Evolutionary conservation across 73 alveolate genomes (phyloP).

Genomic region (Paramecium sonneborni): DNA sequence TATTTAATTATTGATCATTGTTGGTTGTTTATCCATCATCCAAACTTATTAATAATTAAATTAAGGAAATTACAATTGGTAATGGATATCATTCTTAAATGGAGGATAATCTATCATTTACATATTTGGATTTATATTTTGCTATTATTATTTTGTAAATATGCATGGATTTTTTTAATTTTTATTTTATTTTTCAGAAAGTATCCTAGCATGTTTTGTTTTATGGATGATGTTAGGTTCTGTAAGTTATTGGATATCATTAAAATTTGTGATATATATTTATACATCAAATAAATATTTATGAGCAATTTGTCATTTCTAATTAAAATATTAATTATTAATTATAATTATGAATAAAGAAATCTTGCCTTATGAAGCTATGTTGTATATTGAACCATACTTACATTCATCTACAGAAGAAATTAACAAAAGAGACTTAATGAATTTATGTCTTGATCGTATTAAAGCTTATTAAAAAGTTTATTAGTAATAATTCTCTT

Average conservation of each 20-base stretch:
- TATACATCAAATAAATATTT: not conserved
- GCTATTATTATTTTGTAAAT: not conserved
- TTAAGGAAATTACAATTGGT: slow-evolving; percentile 61
- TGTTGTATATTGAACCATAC: not conserved
- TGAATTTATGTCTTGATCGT: not conserved
- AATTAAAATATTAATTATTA: too few relatives aligned
- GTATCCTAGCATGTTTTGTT: not conserved
- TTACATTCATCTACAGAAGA: not conserved
- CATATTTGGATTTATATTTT: not conserved
- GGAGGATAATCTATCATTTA: slow-evolving; percentile 30
- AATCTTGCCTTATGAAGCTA: not conserved
- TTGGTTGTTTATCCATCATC: slow-evolving; percentile 56
- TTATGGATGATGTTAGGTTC: slow-evolving; percentile 10
- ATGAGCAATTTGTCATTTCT: too few relatives aligned
- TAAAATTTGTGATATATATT: slow-evolving; percentile 45
- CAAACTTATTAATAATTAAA: slow-evolving; percentile 48
- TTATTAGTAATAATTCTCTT: not conserved
- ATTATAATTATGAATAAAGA: not conserved
- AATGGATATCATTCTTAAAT: slow-evolving; percentile 60
- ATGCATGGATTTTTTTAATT: slow-evolving; percentile 21
- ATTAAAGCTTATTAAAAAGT: not conserved
- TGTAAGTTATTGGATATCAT: not conserved
- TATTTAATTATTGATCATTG: slow-evolving; percentile 32
- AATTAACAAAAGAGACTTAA: not conserved
- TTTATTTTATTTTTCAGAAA: not conserved